These are phyloP conservation scores for Didymella exigua DNA, from an alignment of 2,329 filamentous ascomycete species.

Conservation along the genomic window DNA sequence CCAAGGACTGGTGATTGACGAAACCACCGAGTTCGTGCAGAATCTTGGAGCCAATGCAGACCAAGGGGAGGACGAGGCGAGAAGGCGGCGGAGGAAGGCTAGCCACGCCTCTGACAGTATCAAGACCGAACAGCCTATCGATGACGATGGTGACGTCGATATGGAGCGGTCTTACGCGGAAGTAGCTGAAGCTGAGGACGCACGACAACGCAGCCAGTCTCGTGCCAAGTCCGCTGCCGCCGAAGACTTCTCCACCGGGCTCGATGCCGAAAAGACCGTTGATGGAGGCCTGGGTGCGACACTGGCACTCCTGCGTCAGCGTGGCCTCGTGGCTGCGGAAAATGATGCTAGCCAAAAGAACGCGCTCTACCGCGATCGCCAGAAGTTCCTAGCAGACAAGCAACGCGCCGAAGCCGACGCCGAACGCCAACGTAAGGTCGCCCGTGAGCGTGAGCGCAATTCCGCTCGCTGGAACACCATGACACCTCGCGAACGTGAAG, in stretches of 20 bases:
- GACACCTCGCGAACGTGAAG: conserved; percentile 89
- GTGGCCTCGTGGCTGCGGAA: conserved; percentile 76
- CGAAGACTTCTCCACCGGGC: conserved; percentile 69
- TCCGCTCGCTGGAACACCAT: conserved; percentile 84
- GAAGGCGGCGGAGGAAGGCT: conserved; percentile 57
- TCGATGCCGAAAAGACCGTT: conserved; percentile 85
- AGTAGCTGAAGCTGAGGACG: conserved; percentile 56
- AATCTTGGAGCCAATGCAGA: conserved; percentile 65
- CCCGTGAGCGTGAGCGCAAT: conserved; percentile 86
- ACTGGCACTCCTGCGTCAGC: conserved; percentile 80
- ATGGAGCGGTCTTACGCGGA: conserved; percentile 61
- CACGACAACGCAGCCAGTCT: conserved; percentile 35
- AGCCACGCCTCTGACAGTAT: conserved; percentile 35
- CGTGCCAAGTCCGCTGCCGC: conserved; percentile 52
- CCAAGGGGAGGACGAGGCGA: conserved; percentile 40
- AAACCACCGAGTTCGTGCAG: conserved; percentile 92
- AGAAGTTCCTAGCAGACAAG: conserved; percentile 81
- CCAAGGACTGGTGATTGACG: conserved; percentile 87
- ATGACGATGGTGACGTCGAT: conserved; percentile 60
- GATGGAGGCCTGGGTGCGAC: conserved; percentile 80
- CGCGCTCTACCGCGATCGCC: conserved; percentile 69
- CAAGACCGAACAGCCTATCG: conserved; percentile 41
- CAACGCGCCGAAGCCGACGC: conserved; percentile 77
- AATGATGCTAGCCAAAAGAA: conserved; percentile 68
- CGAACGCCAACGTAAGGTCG: conserved; percentile 76